Evolutionary conservation across 2,329 filamentous ascomycete genomes (phyloP).

Genomic region (Aureobasidium sp.): DNA sequence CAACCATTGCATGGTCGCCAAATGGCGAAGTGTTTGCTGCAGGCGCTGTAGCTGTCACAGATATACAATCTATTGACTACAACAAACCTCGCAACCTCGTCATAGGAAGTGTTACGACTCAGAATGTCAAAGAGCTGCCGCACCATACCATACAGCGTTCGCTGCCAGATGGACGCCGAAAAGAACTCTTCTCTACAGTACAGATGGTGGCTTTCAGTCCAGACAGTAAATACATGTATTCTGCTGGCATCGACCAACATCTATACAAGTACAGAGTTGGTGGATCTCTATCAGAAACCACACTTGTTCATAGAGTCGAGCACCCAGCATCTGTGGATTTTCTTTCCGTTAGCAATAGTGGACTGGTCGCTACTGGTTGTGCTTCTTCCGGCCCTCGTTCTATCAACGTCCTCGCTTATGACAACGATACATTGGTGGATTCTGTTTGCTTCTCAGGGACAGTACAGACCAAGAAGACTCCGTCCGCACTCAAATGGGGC

Average conservation of each 20-base stretch:
- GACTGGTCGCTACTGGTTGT: constrained; percentile 44
- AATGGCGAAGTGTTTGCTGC: constrained; percentile 49
- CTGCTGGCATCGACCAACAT: constrained; percentile 15
- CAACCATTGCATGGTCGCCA: constrained; percentile 49
- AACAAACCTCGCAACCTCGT: constrained; percentile 53
- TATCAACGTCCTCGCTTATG: constrained; percentile 27
- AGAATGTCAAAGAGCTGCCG: constrained; percentile 44
- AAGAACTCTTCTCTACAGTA: constrained; percentile 50
- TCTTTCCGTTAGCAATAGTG: constrained; percentile 38
- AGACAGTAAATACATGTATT: constrained; percentile 41
- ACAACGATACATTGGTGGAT: not conserved
- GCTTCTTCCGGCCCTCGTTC: constrained; percentile 18
- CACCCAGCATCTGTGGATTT: constrained; percentile 47
- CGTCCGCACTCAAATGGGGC: constrained; percentile 46
- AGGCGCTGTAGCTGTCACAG: constrained; percentile 50
- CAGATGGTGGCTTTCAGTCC: constrained; percentile 47
- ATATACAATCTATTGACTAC: constrained; percentile 52
- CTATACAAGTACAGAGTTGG: constrained; percentile 13
- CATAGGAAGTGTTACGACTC: constrained; percentile 40
- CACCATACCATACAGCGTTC: constrained; percentile 44
- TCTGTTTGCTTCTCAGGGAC: constrained; percentile 16
- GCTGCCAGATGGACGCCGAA: constrained; percentile 41
- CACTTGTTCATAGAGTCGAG: constrained; percentile 22
- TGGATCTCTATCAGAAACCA: not conserved
- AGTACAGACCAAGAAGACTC: constrained; percentile 20